phyloP scores from a whole-genome alignment of 169 alveolate species.

The Haemoproteus tartakovskyi region DNA sequence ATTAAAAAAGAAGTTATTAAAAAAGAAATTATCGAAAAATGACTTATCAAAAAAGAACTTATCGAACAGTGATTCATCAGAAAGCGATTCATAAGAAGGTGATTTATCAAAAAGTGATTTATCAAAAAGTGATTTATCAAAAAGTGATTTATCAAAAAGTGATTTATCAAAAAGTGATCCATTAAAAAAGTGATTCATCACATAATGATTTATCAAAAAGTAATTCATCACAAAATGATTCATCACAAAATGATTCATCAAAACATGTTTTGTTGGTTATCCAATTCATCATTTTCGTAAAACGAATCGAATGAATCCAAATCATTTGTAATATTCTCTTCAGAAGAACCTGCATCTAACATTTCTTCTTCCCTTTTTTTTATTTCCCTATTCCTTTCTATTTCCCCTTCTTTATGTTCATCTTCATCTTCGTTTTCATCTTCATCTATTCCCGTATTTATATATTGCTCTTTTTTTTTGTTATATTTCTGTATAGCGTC shows the following conservation, averaged over 20 bases:
- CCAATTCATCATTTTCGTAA: not conserved
- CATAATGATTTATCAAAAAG: not conserved
- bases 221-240: not conserved
- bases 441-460: constrained; percentile 52
- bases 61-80: no score
- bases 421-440: constrained; percentile 7
- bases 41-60: no score
- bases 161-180: not conserved
- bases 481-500: constrained; percentile 45
- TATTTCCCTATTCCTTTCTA: constrained; percentile 19
- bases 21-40: no score
- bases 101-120: no score
- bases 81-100: no score
- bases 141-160: no score
- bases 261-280: not conserved
- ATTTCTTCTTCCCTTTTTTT: no score
- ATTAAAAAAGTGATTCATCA: no score
- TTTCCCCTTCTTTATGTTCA: constrained; percentile 10
- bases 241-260: not conserved
- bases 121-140: no score
- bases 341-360: constrained; percentile 7
- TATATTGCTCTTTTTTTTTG: constrained; percentile 44
- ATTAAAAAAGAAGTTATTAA: no score
- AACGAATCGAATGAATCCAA: not conserved
- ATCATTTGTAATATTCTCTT: constrained; percentile 3